Evolutionary conservation across 2,329 filamentous ascomycete species (phyloP).

Genomic region (Metarhizium guizhouense): DNA sequence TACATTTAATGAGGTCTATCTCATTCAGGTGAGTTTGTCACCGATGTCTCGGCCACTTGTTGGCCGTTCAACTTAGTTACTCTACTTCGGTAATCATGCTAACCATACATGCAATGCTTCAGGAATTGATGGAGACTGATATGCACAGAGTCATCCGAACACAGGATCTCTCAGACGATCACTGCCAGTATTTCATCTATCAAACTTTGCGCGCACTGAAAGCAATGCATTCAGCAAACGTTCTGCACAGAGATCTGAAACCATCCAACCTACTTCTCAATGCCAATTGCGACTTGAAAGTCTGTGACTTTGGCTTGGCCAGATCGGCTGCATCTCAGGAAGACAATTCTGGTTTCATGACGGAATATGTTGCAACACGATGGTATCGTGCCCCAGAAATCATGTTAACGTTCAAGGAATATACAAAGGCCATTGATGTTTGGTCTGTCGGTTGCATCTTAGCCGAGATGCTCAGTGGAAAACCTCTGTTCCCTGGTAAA

Average conservation of each 20-base stretch:
- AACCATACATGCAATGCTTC: not conserved
- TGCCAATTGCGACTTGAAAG: constrained; percentile 97
- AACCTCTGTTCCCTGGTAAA: constrained; percentile 96
- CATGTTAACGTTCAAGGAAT: constrained; percentile 99
- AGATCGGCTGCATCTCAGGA: constrained; percentile 94
- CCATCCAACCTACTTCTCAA: constrained; percentile 95
- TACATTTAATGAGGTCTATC: constrained; percentile 93
- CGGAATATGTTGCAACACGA: constrained; percentile 97
- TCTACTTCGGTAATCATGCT: not conserved
- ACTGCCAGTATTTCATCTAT: constrained; percentile 99
- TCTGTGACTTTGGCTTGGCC: constrained; percentile 95
- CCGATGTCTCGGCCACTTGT: not conserved
- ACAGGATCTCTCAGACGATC: constrained; percentile 95
- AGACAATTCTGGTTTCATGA: constrained; percentile 99
- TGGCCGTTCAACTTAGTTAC: not conserved
- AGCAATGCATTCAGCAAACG: constrained; percentile 98
- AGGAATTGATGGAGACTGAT: constrained; percentile 99
- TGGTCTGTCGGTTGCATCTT: constrained; percentile 98
- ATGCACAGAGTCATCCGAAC: constrained; percentile 99
- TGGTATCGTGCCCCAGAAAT: constrained; percentile 99
- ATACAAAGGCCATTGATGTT: constrained; percentile 98
- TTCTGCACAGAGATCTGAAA: constrained; percentile 94
- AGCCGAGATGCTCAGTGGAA: constrained; percentile 97
- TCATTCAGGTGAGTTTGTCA: constrained; percentile 71
- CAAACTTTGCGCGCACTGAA: constrained; percentile 95